Percentiles rank a stretch among this genome's conserved stretches.
Evolutionary conservation across 768 basidiomycete species (phyloP).

Genomic region (Pholiota microspora): DNA sequence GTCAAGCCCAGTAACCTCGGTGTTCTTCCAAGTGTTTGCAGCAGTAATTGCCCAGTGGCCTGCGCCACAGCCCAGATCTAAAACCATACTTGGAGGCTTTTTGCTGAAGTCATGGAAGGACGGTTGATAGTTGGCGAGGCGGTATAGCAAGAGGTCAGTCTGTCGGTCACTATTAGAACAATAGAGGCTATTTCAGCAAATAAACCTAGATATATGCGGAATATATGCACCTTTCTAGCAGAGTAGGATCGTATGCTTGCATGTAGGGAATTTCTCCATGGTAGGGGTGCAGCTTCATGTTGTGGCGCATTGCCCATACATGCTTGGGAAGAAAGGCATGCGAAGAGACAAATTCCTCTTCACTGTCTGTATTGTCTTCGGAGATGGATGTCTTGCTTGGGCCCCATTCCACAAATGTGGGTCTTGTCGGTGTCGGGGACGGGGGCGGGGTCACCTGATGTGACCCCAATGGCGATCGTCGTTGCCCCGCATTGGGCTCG

Average conservation of each 20-base stretch:
- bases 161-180: conserved; percentile 54
- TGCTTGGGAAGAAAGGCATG: conserved; percentile 29
- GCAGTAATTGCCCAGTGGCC: conserved; percentile 70
- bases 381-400: conserved; percentile 10
- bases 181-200: conserved; percentile 1
- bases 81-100: conserved; percentile 49
- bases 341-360: not conserved
- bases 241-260: conserved; percentile 59
- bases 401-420: conserved; percentile 1
- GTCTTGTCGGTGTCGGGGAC: too few relatives aligned
- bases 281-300: conserved; percentile 58
- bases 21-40: conserved; percentile 56
- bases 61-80: conserved; percentile 77
- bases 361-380: conserved; percentile 14
- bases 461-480: conserved; percentile 8
- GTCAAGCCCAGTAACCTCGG: conserved; percentile 65
- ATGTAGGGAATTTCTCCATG: conserved; percentile 52
- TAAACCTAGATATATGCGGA: conserved; percentile 6
- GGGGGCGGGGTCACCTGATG: conserved; percentile 11
- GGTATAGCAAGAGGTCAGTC: conserved; percentile 50
- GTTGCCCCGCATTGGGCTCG: conserved; percentile 2
- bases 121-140: conserved; percentile 55
- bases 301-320: conserved; percentile 38
- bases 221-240: conserved; percentile 55
- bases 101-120: conserved; percentile 56